These are phyloP conservation scores for Pecoramyces ruminantium DNA, from an alignment of 192 early-diverging fungal genomes.

Conservation along the genomic window DNA sequence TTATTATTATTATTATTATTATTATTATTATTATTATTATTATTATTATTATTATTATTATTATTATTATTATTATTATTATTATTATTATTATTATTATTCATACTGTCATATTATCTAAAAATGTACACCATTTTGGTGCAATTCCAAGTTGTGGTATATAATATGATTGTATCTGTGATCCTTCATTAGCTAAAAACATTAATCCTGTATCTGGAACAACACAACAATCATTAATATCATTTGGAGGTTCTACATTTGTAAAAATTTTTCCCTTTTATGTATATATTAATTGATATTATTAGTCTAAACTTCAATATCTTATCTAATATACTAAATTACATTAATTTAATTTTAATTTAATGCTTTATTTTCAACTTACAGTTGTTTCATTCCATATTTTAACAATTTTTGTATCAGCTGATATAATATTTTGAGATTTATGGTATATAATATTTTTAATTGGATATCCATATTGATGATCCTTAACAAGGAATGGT, in stretches of 20 bases:
- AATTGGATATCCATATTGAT: constrained; percentile 92
- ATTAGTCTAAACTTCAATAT: too few species aligned
- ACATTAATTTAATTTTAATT: too few species aligned
- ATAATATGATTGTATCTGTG: constrained; percentile 84
- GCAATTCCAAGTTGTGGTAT: constrained; percentile 83
- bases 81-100: too few species aligned
- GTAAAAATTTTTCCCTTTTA: constrained; percentile 65
- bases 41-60: background rate
- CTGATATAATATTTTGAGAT: constrained; percentile 61
- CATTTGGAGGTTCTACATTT: constrained; percentile 72
- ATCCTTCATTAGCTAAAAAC: constrained; percentile 80
- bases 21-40: background rate
- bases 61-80: too few species aligned
- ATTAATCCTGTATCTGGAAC: constrained; percentile 68
- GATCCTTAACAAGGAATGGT: constrained; percentile 84
- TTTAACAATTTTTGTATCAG: constrained; percentile 81
- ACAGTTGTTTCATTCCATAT: constrained; percentile 73
- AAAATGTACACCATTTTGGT: constrained; percentile 79
- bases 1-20: background rate
- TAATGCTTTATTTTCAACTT: too few species aligned
- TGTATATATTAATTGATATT: too few species aligned
- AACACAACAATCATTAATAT: constrained; percentile 86
- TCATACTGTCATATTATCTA: constrained; percentile 89
- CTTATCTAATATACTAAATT: too few species aligned
- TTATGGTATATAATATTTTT: constrained; percentile 68